A percentile compares a stretch with the other conserved stretches of the same genome.
These are phyloP conservation scores for Smallanthus sonchifolius DNA, from an alignment of 129 eudicot species.

Conservation along the genomic window DNA sequence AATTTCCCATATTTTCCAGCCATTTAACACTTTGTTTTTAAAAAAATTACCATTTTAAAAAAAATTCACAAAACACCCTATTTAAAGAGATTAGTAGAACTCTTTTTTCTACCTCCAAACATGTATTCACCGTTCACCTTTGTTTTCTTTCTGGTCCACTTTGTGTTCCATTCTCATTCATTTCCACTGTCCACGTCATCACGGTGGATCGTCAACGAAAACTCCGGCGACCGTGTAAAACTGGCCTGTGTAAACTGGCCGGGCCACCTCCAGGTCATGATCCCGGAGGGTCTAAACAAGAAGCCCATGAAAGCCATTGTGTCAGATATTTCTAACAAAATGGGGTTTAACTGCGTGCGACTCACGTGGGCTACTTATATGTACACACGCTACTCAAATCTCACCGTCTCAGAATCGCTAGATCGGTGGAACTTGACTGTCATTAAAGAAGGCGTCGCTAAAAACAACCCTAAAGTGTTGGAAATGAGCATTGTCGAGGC, in stretches of 20 bases:
- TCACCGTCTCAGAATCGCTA: constrained; percentile 47
- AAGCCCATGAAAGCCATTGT: constrained; percentile 48
- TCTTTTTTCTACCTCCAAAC: neutral
- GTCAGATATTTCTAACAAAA: constrained; percentile 13
- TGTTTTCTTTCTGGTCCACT: constrained; percentile 19
- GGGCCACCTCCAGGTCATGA: constrained; percentile 62
- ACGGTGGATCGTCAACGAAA: constrained; percentile 57
- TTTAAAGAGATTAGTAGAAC: neutral
- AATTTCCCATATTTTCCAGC: too few relatives aligned
- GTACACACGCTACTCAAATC: constrained; percentile 48
- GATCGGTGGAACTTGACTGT: constrained; percentile 33
- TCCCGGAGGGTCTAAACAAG: constrained; percentile 70
- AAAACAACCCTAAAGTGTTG: constrained; percentile 49
- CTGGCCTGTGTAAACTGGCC: constrained; percentile 69
- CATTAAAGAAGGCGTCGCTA: constrained; percentile 39
- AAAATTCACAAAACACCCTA: constrained; percentile 11
- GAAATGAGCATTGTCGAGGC: constrained; percentile 40
- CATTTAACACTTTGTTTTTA: too few relatives aligned
- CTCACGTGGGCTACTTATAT: constrained; percentile 71
- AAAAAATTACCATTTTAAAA: too few relatives aligned
- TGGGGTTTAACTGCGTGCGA: constrained; percentile 71
- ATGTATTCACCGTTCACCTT: constrained; percentile 17
- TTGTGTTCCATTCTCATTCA: constrained; percentile 27
- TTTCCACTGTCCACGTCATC: constrained; percentile 57
- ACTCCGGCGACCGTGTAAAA: constrained; percentile 50